A percentile compares a stretch with the other conserved stretches of the same genome.
Conservation (phyloP, 2,329 filamentous ascomycete species). For the Sporothrix luriei region DNA sequence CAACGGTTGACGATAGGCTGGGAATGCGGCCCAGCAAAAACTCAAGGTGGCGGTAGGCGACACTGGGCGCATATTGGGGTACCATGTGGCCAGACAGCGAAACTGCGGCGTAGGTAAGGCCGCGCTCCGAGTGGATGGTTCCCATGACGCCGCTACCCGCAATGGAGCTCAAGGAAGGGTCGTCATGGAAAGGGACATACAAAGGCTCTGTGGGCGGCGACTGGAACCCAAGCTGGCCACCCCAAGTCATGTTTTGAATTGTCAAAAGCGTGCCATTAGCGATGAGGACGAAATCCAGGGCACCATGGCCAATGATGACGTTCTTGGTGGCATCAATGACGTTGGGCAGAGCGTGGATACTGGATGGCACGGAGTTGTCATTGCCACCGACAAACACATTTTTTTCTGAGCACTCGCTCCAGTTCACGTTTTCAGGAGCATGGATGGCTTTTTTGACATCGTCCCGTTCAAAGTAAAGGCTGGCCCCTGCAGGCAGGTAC, state of each 20-base stretch:
- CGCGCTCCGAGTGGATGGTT: conserved; percentile 69
- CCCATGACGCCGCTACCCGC: conserved; percentile 66
- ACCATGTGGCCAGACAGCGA: conserved; percentile 68
- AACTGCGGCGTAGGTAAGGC: conserved; percentile 70
- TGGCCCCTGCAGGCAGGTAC: conserved; percentile 65
- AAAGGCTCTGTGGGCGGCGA: conserved; percentile 61
- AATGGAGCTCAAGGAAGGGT: conserved; percentile 41
- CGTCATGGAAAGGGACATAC: conserved; percentile 67
- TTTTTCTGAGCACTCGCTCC: conserved; percentile 57
- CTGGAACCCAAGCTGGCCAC: conserved; percentile 70
- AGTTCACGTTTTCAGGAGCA: conserved; percentile 45
- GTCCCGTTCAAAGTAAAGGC: conserved; percentile 72
- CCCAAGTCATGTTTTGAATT: conserved; percentile 83
- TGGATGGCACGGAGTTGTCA: conserved; percentile 59
- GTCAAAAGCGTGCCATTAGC: conserved; percentile 69
- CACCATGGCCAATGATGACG: conserved; percentile 73
- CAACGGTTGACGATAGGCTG: conserved; percentile 50
- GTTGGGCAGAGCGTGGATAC: conserved; percentile 62
- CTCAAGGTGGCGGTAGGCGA: conserved; percentile 72
- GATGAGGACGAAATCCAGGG: conserved; percentile 68
- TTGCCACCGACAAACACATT: conserved; percentile 46
- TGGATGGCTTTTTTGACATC: conserved; percentile 42
- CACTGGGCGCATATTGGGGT: conserved; percentile 68
- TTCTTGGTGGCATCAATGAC: conserved; percentile 74
- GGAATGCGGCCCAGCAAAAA: conserved; percentile 71